Evolutionary conservation across 73 alveolate species (phyloP).

Genomic region (Tetrahymena elliotti): DNA sequence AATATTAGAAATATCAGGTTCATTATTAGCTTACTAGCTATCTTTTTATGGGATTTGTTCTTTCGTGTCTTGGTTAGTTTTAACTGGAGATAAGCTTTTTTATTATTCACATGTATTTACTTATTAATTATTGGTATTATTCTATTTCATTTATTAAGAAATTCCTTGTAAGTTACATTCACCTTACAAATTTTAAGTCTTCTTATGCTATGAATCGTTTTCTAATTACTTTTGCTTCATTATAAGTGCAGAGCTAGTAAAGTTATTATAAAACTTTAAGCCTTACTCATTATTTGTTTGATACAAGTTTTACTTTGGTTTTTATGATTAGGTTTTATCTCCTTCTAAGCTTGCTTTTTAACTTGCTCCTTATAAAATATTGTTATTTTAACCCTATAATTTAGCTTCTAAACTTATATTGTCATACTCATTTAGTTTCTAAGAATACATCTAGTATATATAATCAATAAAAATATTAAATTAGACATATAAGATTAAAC

Average conservation of each 20-base stretch:
- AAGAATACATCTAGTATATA: neutral
- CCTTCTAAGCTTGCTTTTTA: neutral
- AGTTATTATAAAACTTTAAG: too few species aligned
- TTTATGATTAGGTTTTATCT: neutral
- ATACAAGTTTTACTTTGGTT: too few species aligned
- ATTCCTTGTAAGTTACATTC: neutral
- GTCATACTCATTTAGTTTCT: neutral
- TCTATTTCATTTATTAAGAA: neutral
- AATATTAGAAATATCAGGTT: neutral
- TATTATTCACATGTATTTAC: neutral
- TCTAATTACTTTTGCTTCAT: neutral
- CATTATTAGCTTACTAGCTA: neutral
- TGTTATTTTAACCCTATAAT: neutral
- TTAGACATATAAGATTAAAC: too few species aligned
- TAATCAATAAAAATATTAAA: too few species aligned
- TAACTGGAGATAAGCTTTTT: neutral
- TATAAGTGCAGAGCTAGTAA: neutral
- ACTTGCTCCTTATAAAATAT: neutral
- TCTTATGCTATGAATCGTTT: neutral
- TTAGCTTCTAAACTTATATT: neutral
- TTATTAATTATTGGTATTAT: neutral
- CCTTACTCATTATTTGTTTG: neutral
- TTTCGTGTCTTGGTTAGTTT: neutral
- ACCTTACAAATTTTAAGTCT: neutral
- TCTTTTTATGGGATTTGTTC: neutral